A percentile compares a stretch with the other conserved stretches of the same genome.
Conservation (phyloP, 1,139 yeast genomes). For the Lizanozyma gosingica region DNA sequence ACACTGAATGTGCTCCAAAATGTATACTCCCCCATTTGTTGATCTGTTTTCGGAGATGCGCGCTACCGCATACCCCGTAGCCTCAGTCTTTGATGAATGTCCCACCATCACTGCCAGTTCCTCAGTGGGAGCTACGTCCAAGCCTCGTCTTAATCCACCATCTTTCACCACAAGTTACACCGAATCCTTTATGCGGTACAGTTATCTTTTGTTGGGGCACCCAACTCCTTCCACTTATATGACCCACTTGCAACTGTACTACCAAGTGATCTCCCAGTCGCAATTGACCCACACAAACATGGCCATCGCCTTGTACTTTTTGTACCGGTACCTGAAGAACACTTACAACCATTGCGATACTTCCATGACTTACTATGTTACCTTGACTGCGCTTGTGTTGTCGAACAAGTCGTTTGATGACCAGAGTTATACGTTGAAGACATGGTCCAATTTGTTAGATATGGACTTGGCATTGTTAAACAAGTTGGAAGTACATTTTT, state of each 20-base stretch:
- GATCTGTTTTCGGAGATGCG: background rate
- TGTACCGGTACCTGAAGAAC: conserved; percentile 19
- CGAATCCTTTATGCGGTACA: background rate
- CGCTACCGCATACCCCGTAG: background rate
- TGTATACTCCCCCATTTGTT: background rate
- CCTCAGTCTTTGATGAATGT: background rate
- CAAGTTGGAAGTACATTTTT: background rate
- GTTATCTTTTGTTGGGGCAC: background rate
- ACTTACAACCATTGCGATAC: background rate
- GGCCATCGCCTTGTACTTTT: conserved; percentile 21
- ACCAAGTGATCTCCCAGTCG: conserved; percentile 7
- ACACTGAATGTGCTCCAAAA: background rate
- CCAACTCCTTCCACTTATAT: background rate
- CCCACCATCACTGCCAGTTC: background rate
- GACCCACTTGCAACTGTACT: background rate
- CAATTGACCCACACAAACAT: conserved; percentile 24
- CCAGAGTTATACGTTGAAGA: conserved; percentile 43
- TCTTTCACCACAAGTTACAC: background rate
- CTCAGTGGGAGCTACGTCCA: background rate
- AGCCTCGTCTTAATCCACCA: background rate
- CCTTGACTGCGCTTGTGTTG: conserved; percentile 28
- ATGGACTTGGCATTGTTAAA: conserved; percentile 1
- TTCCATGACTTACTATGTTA: conserved; percentile 8
- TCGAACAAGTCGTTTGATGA: conserved; percentile 44
- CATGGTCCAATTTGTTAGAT: conserved; percentile 30